Evolutionary conservation across 495 filamentous ascomycete species (phyloP), one percentile per base, ranked within the genome.

Genomic region (Bombardia bombarda): DNA sequence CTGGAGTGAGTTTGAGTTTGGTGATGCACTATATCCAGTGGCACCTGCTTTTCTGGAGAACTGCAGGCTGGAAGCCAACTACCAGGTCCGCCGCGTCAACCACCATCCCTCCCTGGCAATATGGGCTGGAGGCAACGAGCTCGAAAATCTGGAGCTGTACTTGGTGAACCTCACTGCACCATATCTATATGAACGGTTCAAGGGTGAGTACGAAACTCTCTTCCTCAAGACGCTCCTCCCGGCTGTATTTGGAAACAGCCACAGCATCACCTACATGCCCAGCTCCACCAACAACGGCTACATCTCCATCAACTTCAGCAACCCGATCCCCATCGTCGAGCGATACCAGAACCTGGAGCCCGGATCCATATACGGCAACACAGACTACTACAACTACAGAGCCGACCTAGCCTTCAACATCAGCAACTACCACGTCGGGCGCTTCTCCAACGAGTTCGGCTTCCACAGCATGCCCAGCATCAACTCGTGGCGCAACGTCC

Each of bases 1-100:
- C 4, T 85, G 81, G 80, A 79, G 72, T 38, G 81, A 84, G 39
- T 83, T 83, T 35, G 68, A 82, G 54, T 84, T 82, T 56, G 74
- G 75, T 21, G 78, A 81, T 57, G 70, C 77, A 0, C 51, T 82
- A 13, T 85, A 85, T 47, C 80, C 81, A 0, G 66, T 76, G 0
- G 55, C 77, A 34, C 50, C 63, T 3, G 62, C 56, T 0, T 84
- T 81, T 46, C 55, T 85, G 7, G 76, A 79, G 13, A 81, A 79
- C 39, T 69, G 74, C 21, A 63, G 68, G 0, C 62, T 63, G 10
- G 80, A 85, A 52, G 74, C 78, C 5, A 59, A 69, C 18, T 83
- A 82, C 49, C 74, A 85, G 28, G 77, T 81, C 9, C 69, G 81
- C 25, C 63, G 80, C 12, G 57, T 78, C 18, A 83, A 83, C 47